Conservation (phyloP, 78 protist species). For the Monocercomonoides exilis region DNA sequence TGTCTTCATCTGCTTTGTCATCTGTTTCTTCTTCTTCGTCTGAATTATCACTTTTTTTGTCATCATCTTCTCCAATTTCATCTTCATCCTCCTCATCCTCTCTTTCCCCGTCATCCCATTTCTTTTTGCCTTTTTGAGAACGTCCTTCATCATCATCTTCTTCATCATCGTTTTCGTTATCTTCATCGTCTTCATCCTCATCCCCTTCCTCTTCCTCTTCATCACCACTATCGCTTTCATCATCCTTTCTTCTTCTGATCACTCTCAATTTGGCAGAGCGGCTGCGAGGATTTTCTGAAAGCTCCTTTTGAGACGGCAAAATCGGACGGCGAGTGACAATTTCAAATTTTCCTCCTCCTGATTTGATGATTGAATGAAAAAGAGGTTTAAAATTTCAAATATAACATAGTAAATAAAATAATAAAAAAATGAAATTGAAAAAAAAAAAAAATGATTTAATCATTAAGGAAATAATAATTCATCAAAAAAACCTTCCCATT, state of each 20-base stretch:
- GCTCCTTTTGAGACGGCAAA: neutral
- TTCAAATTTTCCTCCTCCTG: neutral
- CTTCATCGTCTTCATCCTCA: too few species aligned
- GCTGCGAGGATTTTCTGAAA: neutral
- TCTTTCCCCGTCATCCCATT: neutral
- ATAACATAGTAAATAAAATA: too few species aligned
- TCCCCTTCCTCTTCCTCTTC: neutral
- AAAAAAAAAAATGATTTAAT: too few species aligned
- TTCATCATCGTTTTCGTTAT: neutral
- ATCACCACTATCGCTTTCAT: neutral
- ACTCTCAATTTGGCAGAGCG: conserved; percentile 2
- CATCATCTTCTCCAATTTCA: neutral
- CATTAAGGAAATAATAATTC: too few species aligned
- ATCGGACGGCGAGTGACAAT: neutral
- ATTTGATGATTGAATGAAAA: too few species aligned
- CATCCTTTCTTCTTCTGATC: neutral
- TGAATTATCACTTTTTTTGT: neutral
- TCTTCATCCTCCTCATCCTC: neutral
- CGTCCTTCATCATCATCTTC: neutral
- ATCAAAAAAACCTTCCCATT: neutral
- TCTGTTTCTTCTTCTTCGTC: neutral
- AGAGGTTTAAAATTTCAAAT: too few species aligned
- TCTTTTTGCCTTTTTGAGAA: neutral
- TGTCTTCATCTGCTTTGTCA: too few species aligned
- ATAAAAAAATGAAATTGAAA: neutral